Percentiles rank a stretch among this genome's conserved stretches.
Evolutionary conservation across 208 protist genomes (phyloP).

Genomic region (Jaenimonas drosophilae): DNA sequence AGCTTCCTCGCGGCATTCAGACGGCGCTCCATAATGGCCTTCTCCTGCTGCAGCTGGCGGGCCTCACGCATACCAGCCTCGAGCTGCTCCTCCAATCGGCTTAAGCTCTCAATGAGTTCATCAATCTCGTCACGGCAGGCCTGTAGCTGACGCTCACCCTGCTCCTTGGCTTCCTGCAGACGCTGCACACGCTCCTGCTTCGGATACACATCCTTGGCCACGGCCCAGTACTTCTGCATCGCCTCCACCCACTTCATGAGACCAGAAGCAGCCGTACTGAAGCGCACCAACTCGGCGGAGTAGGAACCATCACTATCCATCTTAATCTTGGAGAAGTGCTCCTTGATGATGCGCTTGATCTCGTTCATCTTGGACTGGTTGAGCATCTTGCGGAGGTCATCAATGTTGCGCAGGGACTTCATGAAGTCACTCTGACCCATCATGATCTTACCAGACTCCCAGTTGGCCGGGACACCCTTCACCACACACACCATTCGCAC

Average conservation of each 20-base stretch:
- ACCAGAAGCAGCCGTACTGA: conserved; percentile 87
- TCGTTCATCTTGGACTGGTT: conserved; percentile 92
- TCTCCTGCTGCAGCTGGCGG: conserved; percentile 85
- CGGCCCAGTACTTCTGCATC: conserved; percentile 97
- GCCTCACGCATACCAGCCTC: conserved; percentile 88
- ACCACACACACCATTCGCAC: conserved; percentile 93
- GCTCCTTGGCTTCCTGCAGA: conserved; percentile 88
- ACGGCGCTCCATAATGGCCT: conserved; percentile 92
- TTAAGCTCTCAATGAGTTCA: conserved; percentile 87
- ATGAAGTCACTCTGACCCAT: conserved; percentile 91
- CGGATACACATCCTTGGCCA: conserved; percentile 96
- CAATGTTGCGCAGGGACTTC: conserved; percentile 83
- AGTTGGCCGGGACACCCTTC: conserved; percentile 81
- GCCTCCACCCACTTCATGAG: conserved; percentile 97
- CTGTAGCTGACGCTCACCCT: conserved; percentile 81
- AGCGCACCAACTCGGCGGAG: conserved; percentile 85
- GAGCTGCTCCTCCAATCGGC: conserved; percentile 86
- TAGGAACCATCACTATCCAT: not conserved
- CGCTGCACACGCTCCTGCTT: conserved; percentile 92
- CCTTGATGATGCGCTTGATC: conserved; percentile 91
- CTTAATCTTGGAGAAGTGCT: conserved; percentile 87
- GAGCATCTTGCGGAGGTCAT: conserved; percentile 79
- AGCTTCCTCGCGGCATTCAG: conserved; percentile 94
- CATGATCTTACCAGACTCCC: conserved; percentile 89
- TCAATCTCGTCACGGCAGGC: conserved; percentile 86